Evolutionary conservation across 345 rosid genomes (phyloP), one percentile per base, ranked within the genome.

Genomic region (Salix suchowensis): DNA sequence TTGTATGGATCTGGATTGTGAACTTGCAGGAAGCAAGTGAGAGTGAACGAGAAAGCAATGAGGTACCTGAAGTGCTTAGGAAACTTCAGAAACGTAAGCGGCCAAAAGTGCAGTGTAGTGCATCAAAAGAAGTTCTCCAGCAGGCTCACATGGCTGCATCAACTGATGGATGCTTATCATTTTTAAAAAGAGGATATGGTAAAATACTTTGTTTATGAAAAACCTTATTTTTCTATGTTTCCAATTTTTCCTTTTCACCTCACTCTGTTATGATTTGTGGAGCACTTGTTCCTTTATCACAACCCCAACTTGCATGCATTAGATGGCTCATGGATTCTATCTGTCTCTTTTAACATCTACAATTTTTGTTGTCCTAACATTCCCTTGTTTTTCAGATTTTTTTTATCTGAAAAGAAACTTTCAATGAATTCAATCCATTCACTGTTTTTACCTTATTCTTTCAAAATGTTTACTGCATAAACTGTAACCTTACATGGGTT

Each of bases 181-280:
- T 91, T 74, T 85, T 96, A 87, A 92, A 92, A 86, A 90, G 81
- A 82, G 89, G 88, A 77, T 81, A 83, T 82, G 93, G 99, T 96
- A 88, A 71, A 66, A 54, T 62, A 36, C 71, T 13, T 18, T 71
- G 76, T 36, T 75, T 34, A 64, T 71, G n/a, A 52, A 73, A 52
- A 30, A 69, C 13, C 21, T 46, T 42, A 10, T 39, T 68, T 39
- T 68, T 19, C 39, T 16, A 13, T 75, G 9, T 36, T 42, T 65
- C 24, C 54, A 23, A 14, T 21, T 39, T 61, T 24, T 23, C 54
- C 32, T 26, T 8, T 8, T 58, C 28, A 8, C 28, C 16, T n/a
- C 39, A 32, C n/a, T 14, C 36, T 32, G 18, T 11, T 32, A 48
- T 50, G 40, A 62, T 42, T 16, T 28, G 19, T 24, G 70, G 4